These are phyloP conservation scores for Purpureocillium takamizusanense DNA, from an alignment of 2,329 filamentous ascomycete species.

Conservation along the genomic window DNA sequence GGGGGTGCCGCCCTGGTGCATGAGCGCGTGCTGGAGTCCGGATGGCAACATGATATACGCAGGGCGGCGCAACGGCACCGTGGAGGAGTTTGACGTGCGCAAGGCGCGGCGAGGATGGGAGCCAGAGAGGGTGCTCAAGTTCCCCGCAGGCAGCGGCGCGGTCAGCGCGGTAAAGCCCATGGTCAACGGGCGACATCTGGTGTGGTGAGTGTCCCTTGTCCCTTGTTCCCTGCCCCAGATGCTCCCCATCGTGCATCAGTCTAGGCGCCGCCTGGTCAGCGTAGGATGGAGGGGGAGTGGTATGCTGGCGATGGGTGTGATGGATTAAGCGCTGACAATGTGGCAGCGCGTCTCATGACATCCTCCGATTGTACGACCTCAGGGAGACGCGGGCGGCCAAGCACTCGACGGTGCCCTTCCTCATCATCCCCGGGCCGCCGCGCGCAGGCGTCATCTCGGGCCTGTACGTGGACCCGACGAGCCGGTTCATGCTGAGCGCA, in stretches of 20 bases:
- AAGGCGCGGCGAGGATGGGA: slow-evolving; percentile 59
- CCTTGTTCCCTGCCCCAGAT: no score
- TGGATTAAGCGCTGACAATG: not conserved
- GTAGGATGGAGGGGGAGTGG: no score
- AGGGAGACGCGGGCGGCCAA: slow-evolving; percentile 55
- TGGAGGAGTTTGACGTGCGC: slow-evolving; percentile 88
- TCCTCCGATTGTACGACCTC: slow-evolving; percentile 85
- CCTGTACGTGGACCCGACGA: slow-evolving; percentile 79
- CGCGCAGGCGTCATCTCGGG: slow-evolving; percentile 80
- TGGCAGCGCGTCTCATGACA: slow-evolving; percentile 77
- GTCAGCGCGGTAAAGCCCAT: slow-evolving; percentile 84
- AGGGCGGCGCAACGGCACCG: slow-evolving; percentile 80
- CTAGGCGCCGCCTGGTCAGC: no score
- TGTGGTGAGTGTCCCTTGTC: slow-evolving; percentile 47
- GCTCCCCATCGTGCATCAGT: no score
- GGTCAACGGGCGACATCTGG: slow-evolving; percentile 84
- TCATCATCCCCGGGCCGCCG: slow-evolving; percentile 85
- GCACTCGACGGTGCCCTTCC: slow-evolving; percentile 78
- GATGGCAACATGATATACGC: slow-evolving; percentile 94
- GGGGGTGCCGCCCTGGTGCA: slow-evolving; percentile 89
- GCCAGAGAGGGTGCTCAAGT: slow-evolving; percentile 72
- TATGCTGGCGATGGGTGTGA: no score
- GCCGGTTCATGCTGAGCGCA: slow-evolving; percentile 83
- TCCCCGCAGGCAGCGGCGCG: slow-evolving; percentile 80
- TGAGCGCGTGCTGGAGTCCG: slow-evolving; percentile 92